A percentile compares a stretch with the other conserved stretches of the same genome.
Evolutionary conservation across 306 rosid genomes (phyloP).

Genomic region (Ochetophila trinervis): DNA sequence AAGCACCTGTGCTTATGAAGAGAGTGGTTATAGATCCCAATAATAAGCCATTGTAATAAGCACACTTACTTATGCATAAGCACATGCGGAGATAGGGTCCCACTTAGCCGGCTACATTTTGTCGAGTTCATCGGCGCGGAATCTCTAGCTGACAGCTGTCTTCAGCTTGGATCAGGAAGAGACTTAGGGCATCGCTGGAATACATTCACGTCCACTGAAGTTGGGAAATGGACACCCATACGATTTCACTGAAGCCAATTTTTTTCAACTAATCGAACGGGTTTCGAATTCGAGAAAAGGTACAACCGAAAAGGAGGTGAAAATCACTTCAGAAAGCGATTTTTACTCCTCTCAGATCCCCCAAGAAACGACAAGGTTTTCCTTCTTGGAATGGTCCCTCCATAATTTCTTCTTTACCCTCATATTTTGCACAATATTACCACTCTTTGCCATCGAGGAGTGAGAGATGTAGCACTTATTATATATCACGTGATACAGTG

Average conservation of each 20-base stretch:
- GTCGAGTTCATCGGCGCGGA: constrained; percentile 80
- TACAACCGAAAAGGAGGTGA: constrained; percentile 22
- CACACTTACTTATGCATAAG: rapidly evolving
- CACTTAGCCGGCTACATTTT: constrained; percentile 74
- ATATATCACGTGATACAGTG: constrained; percentile 55
- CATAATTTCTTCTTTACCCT: constrained; percentile 19
- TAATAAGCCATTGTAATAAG: not conserved
- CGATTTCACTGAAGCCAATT: not conserved
- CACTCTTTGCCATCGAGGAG: constrained; percentile 34
- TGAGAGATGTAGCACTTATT: constrained; percentile 31
- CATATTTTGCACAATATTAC: constrained; percentile 29
- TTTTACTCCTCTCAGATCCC: constrained; percentile 50
- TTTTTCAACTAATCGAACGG: constrained; percentile 3
- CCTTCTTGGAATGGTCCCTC: constrained; percentile 25
- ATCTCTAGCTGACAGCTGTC: constrained; percentile 78
- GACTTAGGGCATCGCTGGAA: not conserved
- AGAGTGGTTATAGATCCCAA: rapidly evolving
- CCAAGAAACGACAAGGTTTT: constrained; percentile 48
- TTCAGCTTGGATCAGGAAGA: constrained; percentile 36
- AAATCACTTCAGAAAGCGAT: constrained; percentile 33
- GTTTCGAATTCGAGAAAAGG: not conserved
- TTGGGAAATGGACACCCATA: not conserved
- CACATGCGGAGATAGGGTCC: constrained; percentile 37
- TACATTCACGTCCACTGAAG: not conserved
- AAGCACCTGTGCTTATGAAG: rapidly evolving